These are phyloP conservation scores for Suillus hirtellus DNA, from an alignment of 768 basidiomycete genomes.

Conservation along the genomic window DNA sequence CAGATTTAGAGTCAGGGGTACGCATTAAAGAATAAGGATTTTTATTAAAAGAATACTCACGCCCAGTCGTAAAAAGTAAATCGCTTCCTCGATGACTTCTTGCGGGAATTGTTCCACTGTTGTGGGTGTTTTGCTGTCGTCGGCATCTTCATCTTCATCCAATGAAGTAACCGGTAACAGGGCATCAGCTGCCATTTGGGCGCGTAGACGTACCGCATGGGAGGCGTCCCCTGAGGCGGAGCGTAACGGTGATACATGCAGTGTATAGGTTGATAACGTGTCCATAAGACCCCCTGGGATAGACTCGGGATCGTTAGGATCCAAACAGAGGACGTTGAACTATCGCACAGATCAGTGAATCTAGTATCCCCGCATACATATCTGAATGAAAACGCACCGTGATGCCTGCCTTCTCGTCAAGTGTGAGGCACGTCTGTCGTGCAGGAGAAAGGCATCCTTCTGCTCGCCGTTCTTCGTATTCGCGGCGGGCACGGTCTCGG, in stretches of 20 bases:
- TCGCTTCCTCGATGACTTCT: conserved; percentile 65
- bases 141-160: conserved; percentile 38
- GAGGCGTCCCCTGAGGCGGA: conserved; percentile 13
- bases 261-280: conserved; percentile 46
- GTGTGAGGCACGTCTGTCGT: conserved; percentile 68
- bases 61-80: conserved; percentile 65
- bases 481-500: conserved; percentile 67
- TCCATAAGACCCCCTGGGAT: conserved; percentile 69
- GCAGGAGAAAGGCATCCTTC: conserved; percentile 70
- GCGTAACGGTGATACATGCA: conserved; percentile 16
- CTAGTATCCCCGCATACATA: conserved; percentile 3
- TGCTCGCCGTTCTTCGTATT: conserved; percentile 76
- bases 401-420: conserved; percentile 75
- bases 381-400: conserved; percentile 32
- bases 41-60: conserved; percentile 36
- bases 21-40: conserved; percentile 15
- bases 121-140: conserved; percentile 22
- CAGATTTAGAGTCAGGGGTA: conserved; percentile 15
- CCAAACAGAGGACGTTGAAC: conserved; percentile 84
- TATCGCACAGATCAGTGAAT: conserved; percentile 29
- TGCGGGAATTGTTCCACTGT: conserved; percentile 40
- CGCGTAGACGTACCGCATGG: conserved; percentile 53
- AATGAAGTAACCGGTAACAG: conserved; percentile 49
- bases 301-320: conserved; percentile 61
- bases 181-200: conserved; percentile 76